Percentiles rank a stretch among this genome's conserved stretches.
These are phyloP conservation scores for Ilyonectria mors-panacis DNA, from an alignment of 2,329 filamentous ascomycete species.

Conservation along the genomic window DNA sequence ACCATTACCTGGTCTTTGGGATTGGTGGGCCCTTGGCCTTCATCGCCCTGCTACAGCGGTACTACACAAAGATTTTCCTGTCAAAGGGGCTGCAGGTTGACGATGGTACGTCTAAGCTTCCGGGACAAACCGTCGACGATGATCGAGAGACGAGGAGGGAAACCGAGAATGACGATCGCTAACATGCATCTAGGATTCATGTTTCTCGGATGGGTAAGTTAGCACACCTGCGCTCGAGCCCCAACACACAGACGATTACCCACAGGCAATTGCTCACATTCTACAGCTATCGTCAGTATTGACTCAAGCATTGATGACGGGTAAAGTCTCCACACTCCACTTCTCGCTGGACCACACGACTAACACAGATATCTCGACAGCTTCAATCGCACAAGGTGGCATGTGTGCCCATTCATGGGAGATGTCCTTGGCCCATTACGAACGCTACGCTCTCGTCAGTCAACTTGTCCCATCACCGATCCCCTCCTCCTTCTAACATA, in stretches of 20 bases:
- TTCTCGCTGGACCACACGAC: not conserved
- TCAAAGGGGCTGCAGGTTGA: slow-evolving; percentile 44
- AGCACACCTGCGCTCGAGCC: not conserved
- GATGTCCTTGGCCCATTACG: slow-evolving; percentile 39
- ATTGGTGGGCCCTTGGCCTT: slow-evolving; percentile 45
- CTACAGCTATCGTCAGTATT: slow-evolving; percentile 28
- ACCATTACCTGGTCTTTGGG: slow-evolving; percentile 44
- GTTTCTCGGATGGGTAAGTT: slow-evolving; percentile 45
- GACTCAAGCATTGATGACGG: slow-evolving; percentile 36
- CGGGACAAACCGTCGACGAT: not conserved
- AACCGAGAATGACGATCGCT: not conserved
- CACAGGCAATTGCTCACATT: slow-evolving; percentile 5
- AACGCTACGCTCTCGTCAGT: slow-evolving; percentile 42
- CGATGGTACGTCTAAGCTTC: slow-evolving; percentile 36
- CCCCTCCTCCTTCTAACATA: slow-evolving; percentile 1
- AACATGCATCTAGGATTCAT: slow-evolving; percentile 39
- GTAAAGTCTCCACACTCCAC: slow-evolving; percentile 13
- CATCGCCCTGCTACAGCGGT: slow-evolving; percentile 45
- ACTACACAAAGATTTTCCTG: slow-evolving; percentile 52
- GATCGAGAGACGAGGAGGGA: not conserved
- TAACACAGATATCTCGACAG: slow-evolving; percentile 8
- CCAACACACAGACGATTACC: not conserved
- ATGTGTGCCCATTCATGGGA: slow-evolving; percentile 44
- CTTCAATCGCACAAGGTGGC: slow-evolving; percentile 34
- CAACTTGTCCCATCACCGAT: not conserved